Evolutionary conservation across 2,329 filamentous ascomycete species (phyloP), one percentile per base, ranked within the genome.

Genomic region (Orbilia quercus): DNA sequence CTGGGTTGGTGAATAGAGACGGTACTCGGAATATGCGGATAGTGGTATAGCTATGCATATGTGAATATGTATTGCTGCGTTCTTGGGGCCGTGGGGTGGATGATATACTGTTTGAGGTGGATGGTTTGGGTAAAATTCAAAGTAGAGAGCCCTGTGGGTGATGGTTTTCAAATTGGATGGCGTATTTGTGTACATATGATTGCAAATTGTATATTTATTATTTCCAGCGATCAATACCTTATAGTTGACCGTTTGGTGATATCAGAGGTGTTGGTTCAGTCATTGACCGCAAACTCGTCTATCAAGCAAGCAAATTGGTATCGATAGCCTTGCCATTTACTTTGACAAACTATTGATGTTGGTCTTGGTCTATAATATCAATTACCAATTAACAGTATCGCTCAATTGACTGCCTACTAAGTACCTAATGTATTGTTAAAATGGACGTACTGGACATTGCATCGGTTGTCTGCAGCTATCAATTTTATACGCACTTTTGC

Each of bases 161-260:
- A n/a, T n/a, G n/a, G n/a, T n/a, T 18, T 16, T 22, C 5, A 11
- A 6, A 18, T 20, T 2, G 6, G n/a, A 9, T 11, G 38, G 53
- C 20, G 7, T 34, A 14, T 47, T 42, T 40, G 2, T 47, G 55
- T 59, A 59, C 42, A 59, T 57, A 57, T 18, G 44, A 48, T 36
- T 48, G 38, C 14, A 9, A 22, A 18, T 59, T 9, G 18, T 47
- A 59, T 25, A 14, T 34, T 12, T 34, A 31, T 9, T 22, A 14
- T 48, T 23, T 48, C 55, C 23, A 48, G 53, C 53, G 44, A 25
- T 20, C 45, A 47, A 20, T 34, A 58, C 34, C 5, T 31, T 31
- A 57, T 2, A 7, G 14, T 23, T 48, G 7, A 20, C 12, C 42
- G 7, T 54, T 57, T 12, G 38, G 22, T 9, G 28, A 31, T 5